Base-by-base conservation (phyloP, 345 rosid species). In the Erodium maritimum region DNA sequence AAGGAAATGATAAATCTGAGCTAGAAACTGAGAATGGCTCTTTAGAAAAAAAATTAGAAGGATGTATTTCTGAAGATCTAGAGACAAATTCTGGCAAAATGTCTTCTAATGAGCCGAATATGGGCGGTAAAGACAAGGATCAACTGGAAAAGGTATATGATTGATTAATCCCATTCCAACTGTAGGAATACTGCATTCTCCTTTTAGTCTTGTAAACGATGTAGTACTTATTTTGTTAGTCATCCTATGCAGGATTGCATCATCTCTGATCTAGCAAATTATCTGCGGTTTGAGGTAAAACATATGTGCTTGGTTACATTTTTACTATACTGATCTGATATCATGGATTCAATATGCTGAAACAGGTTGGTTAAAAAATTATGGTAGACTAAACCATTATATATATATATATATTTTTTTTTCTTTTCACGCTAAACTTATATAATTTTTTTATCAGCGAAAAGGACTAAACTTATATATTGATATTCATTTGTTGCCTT, bases 231-330 rank as follows among this genome's bases (percentile, higher is more conserved):
- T 29, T 29, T 29, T 29, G 1, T 11, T 29, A 7, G 48, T 42
- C 17, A 42, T 3, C 17, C 48, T 2, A 14, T 73, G 79, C 78
- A 82, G 88, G 83, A 63, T 64, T 42, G 48, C 48, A n/a, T n/a
- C n/a, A n/a, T n/a, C 69, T 73, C 77, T 20, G 67, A 64, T 55
- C 64, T 71, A 25, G 65, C 71, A 17, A 62, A 75, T 71, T 79
- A 71, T 65, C 75, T 87, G 61, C 82, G 88, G 65, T 85, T 87
- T 77, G 95, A 90, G 95, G 97, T 90, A 84, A 62, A 59, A 50
- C 19, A 52, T 53, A 25, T 11, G 50, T 51, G 62, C 34, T 21
- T 61, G 22, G 17, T 20, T 46, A 22, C 45, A 34, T 10, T 48
- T 19, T 7, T 17, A 14, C 14, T 14, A 4, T 42, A 7, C 48